Evolutionary conservation across 768 basidiomycete genomes (phyloP), one percentile per base, ranked within the genome.

Genomic region (Calvatia gigantea): DNA sequence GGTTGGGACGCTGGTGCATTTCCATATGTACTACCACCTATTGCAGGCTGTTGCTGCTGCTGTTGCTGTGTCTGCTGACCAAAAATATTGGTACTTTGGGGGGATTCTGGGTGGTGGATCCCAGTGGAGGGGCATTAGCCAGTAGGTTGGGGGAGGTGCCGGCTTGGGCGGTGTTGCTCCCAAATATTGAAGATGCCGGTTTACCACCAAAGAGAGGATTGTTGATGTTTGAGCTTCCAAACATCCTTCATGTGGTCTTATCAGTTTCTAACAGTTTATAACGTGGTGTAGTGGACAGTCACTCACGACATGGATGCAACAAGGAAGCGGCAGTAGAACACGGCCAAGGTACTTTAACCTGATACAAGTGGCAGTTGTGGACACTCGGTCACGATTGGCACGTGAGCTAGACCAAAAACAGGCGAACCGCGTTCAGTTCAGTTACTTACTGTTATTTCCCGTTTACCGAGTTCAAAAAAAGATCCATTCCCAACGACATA

Each of bases 171-270:
- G 68, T 42, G 2, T 66, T 61, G 29, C 57, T 56, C 15, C 76
- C 77, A 66, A 81, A 81, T 51, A 77, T 60, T 14, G 70, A 65
- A 17, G 46, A 14, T 27, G 38, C 39, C 42, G 54, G 39, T 21
- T 54, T 54, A 19, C 52, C 38, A n/a, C 39, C 47, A 29, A 55
- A 47, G 23, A 55, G 45, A 11, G 46, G 47, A 49, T 49, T 54
- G 3, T 6, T 33, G 47, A 60, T 57, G 51, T 57, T 54, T 25
- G 65, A 57, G 6, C 67, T 63, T n/a, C 31, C 29, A 25, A 41
- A 48, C 2, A 49, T 6, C 17, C 39, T 56, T 23, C 46, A 15
- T 6, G 17, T 9, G 31, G 12, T 15, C 17, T 38, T 8, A 2
- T 45, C n/a, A 41, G 27, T 42, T 4, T 9, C n/a, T n/a, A n/a